Evolutionary conservation across 225 moss, liverwort and hornwort species (phyloP), one percentile per base, ranked within the genome.

Genomic region (Physcomitrium patens): DNA sequence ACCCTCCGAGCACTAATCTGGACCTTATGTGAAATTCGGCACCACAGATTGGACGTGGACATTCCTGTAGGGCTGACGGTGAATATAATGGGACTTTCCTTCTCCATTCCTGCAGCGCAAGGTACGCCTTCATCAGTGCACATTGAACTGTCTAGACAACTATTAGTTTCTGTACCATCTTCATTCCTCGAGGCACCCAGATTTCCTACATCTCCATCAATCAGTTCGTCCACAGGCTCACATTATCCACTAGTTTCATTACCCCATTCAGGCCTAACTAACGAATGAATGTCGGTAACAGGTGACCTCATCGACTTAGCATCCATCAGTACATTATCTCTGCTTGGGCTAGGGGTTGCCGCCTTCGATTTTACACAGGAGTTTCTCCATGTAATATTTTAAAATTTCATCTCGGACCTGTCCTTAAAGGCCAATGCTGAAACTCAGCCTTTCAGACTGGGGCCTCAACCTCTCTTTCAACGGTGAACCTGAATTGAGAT

Each of bases 41-140:
- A 84, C 6, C 79, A 24, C 1, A 24, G 66, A 58, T 77, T 83
- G 56, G 87, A 85, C 23, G 78, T 70, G 10, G 83, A 74, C 67
- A 80, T 81, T 47, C 84, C 80, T 56, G 86, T 73, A 37, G 90
- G 80, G 12, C 89, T 89, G 26, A 93, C 89, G 9, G 89, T 80
- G 50, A 96, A 93, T 51, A 80, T 93, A 37, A 90, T 93, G 3
- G 70, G 81, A 42, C 76, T 69, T 75, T 78, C 65, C 62, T 78
- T 90, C 26, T 78, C 81, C 13, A 86, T 84, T 70, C 77, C 71
- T 18, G 85, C 85, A 73, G 67, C 79, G 70, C 81, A 82, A 13
- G 68, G 81, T 67, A 80, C 81, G 27, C 83, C 80, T 67, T 74
- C 78, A 57, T 76, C 79, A 58, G 54, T 83, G 61, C 66, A 83